Evolutionary conservation across 345 rosid genomes (phyloP).

Genomic region (Salix udensis): DNA sequence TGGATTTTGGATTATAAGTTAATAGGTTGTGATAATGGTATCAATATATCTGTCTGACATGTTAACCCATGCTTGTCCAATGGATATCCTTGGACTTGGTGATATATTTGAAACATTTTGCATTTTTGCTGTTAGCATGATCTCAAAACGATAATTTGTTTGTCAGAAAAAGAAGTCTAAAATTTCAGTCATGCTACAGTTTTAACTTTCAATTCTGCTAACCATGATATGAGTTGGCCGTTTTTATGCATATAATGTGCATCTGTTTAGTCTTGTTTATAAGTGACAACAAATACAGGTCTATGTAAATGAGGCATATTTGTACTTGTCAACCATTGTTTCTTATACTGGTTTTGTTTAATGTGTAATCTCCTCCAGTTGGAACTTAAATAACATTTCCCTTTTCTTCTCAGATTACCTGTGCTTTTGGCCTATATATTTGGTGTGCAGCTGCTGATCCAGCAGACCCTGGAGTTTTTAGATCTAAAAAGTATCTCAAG

Average conservation of each 20-base stretch:
- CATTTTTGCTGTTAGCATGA: not conserved
- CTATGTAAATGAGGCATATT: not conserved
- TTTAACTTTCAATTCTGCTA: not conserved
- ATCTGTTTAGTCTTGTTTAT: not conserved
- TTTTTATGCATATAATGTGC: not conserved
- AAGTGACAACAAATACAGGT: not conserved
- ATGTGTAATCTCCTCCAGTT: not conserved
- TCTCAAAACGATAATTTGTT: not conserved
- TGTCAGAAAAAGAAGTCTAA: not conserved
- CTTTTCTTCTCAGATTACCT: constrained; percentile 18
- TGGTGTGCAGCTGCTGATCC: constrained; percentile 33
- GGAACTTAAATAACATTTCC: not conserved
- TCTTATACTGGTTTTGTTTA: not conserved
- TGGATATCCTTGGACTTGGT: not conserved
- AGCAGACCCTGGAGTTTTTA: constrained; percentile 27
- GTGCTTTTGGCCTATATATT: constrained; percentile 24
- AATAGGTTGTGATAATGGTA: not conserved
- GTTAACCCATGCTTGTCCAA: not conserved
- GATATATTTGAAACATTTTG: not conserved
- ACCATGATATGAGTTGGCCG: not conserved
- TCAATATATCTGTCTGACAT: not conserved
- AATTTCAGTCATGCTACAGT: not conserved
- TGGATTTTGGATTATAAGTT: not conserved
- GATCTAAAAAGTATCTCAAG: constrained; percentile 52
- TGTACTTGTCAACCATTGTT: not conserved